phyloP scores from a whole-genome alignment of 495 filamentous ascomycete species.

The Darksidea phi region DNA sequence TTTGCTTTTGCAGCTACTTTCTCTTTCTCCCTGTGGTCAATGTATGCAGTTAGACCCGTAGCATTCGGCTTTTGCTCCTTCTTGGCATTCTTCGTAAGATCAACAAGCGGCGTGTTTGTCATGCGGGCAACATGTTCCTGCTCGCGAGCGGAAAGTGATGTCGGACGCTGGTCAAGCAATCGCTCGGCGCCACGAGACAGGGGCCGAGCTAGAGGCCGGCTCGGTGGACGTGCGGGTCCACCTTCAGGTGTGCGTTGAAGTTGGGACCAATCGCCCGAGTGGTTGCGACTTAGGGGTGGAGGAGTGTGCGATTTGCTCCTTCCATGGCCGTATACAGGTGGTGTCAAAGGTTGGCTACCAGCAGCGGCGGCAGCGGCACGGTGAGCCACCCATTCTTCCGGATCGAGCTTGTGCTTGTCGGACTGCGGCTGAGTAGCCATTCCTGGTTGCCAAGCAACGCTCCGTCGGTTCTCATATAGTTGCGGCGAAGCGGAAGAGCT shows the following conservation, averaged over 20 bases:
- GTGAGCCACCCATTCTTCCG: slow-evolving; percentile 88
- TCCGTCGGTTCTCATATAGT: slow-evolving; percentile 55
- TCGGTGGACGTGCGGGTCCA: slow-evolving; percentile 20
- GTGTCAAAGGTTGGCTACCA: slow-evolving; percentile 46
- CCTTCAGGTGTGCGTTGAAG: slow-evolving; percentile 28
- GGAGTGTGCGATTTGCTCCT: slow-evolving; percentile 35
- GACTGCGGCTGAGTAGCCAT: slow-evolving; percentile 16
- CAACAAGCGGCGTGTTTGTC: slow-evolving; percentile 70
- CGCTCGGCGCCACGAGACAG: slow-evolving; percentile 36
- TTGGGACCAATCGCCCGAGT: slow-evolving; percentile 59
- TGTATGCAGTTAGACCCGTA: slow-evolving; percentile 27
- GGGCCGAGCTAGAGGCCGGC: slow-evolving; percentile 35
- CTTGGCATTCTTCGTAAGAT: slow-evolving; percentile 23
- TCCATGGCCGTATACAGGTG: slow-evolving; percentile 46
- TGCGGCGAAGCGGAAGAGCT: slow-evolving; percentile 43
- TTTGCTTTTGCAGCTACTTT: slow-evolving; percentile 28
- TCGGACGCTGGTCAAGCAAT: slow-evolving; percentile 33
- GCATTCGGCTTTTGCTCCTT: slow-evolving; percentile 18
- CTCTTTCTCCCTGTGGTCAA: slow-evolving; percentile 32
- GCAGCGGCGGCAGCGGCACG: slow-evolving; percentile 67
- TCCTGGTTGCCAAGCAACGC: slow-evolving; percentile 71
- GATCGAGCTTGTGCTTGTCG: slow-evolving; percentile 48
- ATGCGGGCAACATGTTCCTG: slow-evolving; percentile 89
- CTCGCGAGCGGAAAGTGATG: slow-evolving; percentile 82
- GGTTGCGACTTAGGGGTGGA: slow-evolving; percentile 46